phyloP scores from a whole-genome alignment of 2,329 filamentous ascomycete genomes.

The Coniochaeta sp. region DNA sequence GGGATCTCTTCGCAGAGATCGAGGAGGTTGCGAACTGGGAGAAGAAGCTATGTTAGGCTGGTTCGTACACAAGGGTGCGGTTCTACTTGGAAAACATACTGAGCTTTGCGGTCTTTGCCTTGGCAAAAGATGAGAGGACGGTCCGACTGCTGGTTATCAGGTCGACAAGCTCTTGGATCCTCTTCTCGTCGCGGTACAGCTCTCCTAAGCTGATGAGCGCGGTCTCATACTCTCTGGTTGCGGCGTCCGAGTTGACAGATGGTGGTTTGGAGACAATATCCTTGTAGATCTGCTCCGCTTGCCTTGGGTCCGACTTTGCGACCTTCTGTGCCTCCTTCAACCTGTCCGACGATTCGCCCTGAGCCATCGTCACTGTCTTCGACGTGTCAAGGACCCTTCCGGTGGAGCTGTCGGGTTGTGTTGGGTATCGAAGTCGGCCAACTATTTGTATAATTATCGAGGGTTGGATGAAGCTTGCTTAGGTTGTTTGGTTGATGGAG shows the following conservation, averaged over 20 bases:
- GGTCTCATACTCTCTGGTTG: conserved; percentile 84
- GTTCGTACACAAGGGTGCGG: background rate
- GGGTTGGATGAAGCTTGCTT: too few relatives aligned
- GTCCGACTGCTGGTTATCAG: conserved; percentile 86
- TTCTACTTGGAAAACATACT: conserved; percentile 51
- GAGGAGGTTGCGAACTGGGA: conserved; percentile 86
- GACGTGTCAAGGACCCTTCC: background rate
- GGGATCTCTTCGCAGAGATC: conserved; percentile 93
- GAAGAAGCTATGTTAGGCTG: conserved; percentile 5
- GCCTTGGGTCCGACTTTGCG: conserved; percentile 69
- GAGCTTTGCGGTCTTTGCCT: conserved; percentile 97
- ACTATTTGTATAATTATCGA: background rate
- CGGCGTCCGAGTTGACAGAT: conserved; percentile 73
- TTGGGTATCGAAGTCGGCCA: background rate
- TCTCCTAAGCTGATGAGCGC: conserved; percentile 84
- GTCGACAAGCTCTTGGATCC: conserved; percentile 77
- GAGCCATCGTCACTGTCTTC: conserved; percentile 38
- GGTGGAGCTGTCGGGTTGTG: background rate
- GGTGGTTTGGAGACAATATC: conserved; percentile 82
- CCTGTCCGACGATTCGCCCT: conserved; percentile 49
- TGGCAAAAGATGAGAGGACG: conserved; percentile 91
- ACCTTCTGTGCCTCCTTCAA: conserved; percentile 87
- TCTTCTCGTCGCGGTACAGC: conserved; percentile 85
- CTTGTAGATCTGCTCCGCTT: conserved; percentile 84
- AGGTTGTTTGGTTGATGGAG: too few relatives aligned